Conservation (phyloP, 2,329 filamentous ascomycete genomes). For the Niveomyces coronatus region DNA sequence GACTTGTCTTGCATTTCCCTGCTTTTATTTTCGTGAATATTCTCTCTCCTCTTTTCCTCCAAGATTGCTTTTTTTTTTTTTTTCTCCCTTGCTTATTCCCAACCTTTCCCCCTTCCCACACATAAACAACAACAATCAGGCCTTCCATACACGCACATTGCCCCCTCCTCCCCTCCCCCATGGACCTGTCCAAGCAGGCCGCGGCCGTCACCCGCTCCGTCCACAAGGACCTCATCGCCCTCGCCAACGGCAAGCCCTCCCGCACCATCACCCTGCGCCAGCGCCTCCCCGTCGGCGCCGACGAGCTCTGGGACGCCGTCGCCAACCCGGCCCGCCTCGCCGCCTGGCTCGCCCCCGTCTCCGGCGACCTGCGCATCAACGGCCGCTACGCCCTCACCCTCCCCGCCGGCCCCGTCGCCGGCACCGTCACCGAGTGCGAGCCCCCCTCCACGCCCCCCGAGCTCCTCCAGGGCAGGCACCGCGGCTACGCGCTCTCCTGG, state of each 20-base stretch:
- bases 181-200: constrained; percentile 4
- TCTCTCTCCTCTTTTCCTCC: too few species aligned
- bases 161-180: background rate
- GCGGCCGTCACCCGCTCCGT: constrained; percentile 5
- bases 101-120: background rate
- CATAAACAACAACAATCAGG: background rate
- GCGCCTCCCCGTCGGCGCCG: background rate
- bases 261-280: constrained; percentile 2
- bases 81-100: constrained; percentile 10
- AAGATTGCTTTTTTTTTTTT: too few species aligned
- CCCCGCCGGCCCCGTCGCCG: constrained; percentile 5
- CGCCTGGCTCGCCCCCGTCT: constrained; percentile 5
- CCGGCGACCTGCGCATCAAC: constrained; percentile 7
- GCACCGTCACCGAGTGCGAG: constrained; percentile 4
- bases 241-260: constrained; percentile 2
- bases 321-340: constrained; percentile 2
- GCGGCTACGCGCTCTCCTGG: constrained; percentile 3
- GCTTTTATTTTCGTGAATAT: too few species aligned
- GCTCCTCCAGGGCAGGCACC: too few species aligned
- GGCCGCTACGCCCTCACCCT: constrained; percentile 5
- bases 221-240: background rate
- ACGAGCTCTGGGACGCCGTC: constrained; percentile 1
- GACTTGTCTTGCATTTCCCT: too few species aligned
- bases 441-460: too few species aligned
- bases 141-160: background rate